Conservation (phyloP, 495 filamentous ascomycete genomes). For the Geopyxis carbonaria region DNA sequence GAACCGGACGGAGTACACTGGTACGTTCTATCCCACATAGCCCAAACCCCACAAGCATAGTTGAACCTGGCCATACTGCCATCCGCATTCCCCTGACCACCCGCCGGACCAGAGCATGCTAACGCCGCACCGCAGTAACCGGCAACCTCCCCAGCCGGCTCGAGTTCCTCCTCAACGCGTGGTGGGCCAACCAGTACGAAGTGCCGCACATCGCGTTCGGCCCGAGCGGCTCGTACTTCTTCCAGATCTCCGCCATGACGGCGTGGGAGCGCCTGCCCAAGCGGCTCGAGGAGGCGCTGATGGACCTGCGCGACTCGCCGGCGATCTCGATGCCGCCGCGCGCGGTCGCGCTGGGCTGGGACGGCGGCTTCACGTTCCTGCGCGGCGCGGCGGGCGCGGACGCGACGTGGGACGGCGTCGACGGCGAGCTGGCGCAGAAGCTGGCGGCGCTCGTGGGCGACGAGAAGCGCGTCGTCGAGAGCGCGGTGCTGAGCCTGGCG, state of each 20-base stretch:
- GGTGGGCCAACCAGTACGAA: conserved; percentile 3
- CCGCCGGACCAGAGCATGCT: too few species aligned
- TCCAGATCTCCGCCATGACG: conserved; percentile 1
- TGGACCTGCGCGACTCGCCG: neutral
- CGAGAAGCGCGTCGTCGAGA: conserved; percentile 1
- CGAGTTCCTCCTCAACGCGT: conserved; percentile 2
- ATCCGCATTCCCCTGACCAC: neutral
- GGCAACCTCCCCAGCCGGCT: conserved; percentile 1
- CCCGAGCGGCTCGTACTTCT: conserved; percentile 2
- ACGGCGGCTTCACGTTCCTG: conserved; percentile 1
- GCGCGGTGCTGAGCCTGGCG: neutral
- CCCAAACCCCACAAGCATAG: too few species aligned
- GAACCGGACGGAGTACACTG: neutral
- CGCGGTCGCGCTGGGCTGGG: neutral
- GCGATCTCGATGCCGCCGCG: neutral
- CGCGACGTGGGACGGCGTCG: conserved; percentile 1
- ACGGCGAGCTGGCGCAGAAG: neutral
- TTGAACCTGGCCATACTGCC: neutral
- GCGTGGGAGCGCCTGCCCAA: conserved; percentile 3
- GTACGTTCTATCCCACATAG: neutral
- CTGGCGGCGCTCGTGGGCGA: neutral
- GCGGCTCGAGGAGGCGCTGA: conserved; percentile 1
- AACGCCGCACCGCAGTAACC: neutral
- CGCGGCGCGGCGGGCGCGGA: neutral
- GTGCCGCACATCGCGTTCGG: conserved; percentile 5